Evolutionary conservation across 495 filamentous ascomycete species (phyloP).

Genomic region (Rostrohypoxylon terebratum): DNA sequence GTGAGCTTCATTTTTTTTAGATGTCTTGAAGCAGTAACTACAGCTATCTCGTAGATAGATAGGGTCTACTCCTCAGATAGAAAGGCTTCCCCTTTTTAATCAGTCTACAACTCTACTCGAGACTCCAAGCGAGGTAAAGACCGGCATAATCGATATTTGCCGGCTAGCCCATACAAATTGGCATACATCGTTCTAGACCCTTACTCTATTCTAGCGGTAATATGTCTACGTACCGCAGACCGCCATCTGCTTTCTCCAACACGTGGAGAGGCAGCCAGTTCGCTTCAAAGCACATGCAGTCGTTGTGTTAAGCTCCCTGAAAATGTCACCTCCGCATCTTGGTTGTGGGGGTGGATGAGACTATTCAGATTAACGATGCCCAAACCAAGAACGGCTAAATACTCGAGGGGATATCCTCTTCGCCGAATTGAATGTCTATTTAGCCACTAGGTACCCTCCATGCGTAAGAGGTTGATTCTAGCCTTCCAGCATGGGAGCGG

Average conservation of each 20-base stretch:
- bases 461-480: conserved; percentile 22
- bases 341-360: conserved; percentile 39
- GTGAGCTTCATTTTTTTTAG: conserved; percentile 45
- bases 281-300: conserved; percentile 23
- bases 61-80: background rate
- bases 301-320: conserved; percentile 39
- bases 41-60: background rate
- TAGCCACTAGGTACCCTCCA: conserved; percentile 39
- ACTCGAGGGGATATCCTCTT: conserved; percentile 41
- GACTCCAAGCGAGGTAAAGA: conserved; percentile 2
- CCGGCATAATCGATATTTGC: conserved; percentile 36
- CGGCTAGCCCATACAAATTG: conserved; percentile 29
- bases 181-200: conserved; percentile 37
- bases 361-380: conserved; percentile 38
- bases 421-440: conserved; percentile 38
- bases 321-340: conserved; percentile 44
- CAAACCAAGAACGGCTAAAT: conserved; percentile 50
- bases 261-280: conserved; percentile 36
- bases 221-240: conserved; percentile 20
- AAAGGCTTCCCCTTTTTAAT: conserved; percentile 25
- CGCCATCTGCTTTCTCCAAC: conserved; percentile 16
- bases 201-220: conserved; percentile 28
- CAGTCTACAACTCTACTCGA: background rate
- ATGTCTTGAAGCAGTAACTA: background rate
- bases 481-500: conserved; percentile 6